Percentiles rank a stretch among this genome's conserved stretches.
Evolutionary conservation across 495 filamentous ascomycete genomes (phyloP).

Genomic region (Penicillium daleae): DNA sequence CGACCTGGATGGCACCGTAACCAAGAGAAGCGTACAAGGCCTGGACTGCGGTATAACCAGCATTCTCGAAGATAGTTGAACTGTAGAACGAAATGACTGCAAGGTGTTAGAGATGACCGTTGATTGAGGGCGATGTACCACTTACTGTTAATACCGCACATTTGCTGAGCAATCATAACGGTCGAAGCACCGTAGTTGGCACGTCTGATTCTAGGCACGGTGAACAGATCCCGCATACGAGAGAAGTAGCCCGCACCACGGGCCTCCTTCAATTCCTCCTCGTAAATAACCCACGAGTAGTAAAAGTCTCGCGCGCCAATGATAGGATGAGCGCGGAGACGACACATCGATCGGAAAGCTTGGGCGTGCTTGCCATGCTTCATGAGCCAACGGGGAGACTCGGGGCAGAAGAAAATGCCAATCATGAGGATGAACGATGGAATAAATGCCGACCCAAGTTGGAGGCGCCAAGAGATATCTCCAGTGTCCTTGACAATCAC

Average conservation of each 20-base stretch:
- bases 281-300: conserved; percentile 59
- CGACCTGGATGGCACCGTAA: conserved; percentile 66
- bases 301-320: conserved; percentile 41
- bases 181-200: conserved; percentile 64
- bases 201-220: conserved; percentile 64
- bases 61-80: conserved; percentile 67
- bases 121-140: conserved; percentile 13
- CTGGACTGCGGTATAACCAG: conserved; percentile 54
- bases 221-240: conserved; percentile 63
- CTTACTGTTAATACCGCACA: conserved; percentile 53
- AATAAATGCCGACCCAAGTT: conserved; percentile 68
- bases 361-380: conserved; percentile 56
- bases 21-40: conserved; percentile 72
- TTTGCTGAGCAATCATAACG: conserved; percentile 64
- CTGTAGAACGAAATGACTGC: conserved; percentile 81
- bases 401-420: conserved; percentile 66
- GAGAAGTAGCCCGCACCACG: conserved; percentile 54
- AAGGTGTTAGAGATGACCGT: conserved; percentile 17
- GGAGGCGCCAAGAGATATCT: conserved; percentile 64
- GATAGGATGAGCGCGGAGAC: conserved; percentile 56
- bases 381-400: conserved; percentile 71
- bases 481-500: conserved; percentile 60
- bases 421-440: conserved; percentile 64
- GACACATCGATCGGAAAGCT: conserved; percentile 57
- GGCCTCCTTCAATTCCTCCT: conserved; percentile 49